Evolutionary conservation across 257 asterid genomes (phyloP), one percentile per base, ranked within the genome.

Genomic region (Schizonepeta tenuifolia): DNA sequence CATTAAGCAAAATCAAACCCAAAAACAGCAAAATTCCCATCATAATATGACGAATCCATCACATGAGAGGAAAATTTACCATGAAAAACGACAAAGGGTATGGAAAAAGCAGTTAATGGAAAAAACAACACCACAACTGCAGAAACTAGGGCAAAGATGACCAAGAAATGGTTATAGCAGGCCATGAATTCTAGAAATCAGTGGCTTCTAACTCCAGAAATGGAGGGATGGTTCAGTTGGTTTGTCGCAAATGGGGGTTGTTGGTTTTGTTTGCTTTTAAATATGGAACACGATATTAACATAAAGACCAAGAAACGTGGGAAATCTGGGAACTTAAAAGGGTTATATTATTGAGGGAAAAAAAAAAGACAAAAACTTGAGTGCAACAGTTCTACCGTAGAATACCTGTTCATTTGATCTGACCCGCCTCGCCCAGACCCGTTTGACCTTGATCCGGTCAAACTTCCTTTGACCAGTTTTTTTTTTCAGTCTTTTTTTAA

Each of bases 51-150:
- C 49, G 36, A 75, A 57, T 24, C 28, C 17, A 61, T 43, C 14
- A 17, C n/a, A 50, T 9, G 49, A 63, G 60, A 56, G 17, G 67
- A 47, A 65, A 54, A 58, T 75, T 75, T 83, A 92, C 98, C 98
- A 75, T 92, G 95, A 70, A 92, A 89, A 73, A 92, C 96, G 60
- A 85, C 94, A 50, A 92, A 92, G 55, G 98, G 98, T 18, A 86
- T 72, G 49, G 89, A 85, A 64, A 36, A 54, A 18, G 85, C 69
- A 69, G 79, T 67, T 75, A 69, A 80, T 77, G 91, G 80, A 59
- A 78, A 57, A 66, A 77, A 72, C 76, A 64, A 62, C 68, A 86
- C 35, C 10, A 76, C 57, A 41, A 69, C 2, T 62, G 65, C 14
- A 67, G 76, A 28, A 21, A 71, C 12, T 46, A 72, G n/a, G 12